Conservation (phyloP, 345 rosid genomes). For the Barbarea vulgaris region DNA sequence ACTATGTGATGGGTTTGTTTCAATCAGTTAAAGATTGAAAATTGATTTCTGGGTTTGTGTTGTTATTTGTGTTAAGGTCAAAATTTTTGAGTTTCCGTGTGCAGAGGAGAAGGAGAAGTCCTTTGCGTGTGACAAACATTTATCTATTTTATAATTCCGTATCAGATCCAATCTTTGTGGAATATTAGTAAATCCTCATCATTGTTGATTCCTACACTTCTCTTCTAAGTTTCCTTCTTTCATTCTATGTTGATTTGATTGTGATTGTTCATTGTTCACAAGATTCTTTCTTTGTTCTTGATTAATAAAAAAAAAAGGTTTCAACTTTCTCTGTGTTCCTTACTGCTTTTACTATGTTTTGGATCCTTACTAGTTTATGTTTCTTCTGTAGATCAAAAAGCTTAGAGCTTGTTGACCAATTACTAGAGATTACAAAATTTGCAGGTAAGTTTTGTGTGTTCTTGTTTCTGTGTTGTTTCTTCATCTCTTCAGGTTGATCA, state of each 20-base stretch:
- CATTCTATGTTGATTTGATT: constrained; percentile 17
- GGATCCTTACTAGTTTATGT: constrained; percentile 19
- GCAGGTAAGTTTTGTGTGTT: background rate
- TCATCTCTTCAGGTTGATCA: constrained; percentile 35
- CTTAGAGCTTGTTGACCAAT: constrained; percentile 50
- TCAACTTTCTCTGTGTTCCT: background rate
- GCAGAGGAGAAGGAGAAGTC: constrained; percentile 37
- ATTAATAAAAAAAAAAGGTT: background rate
- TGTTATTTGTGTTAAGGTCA: constrained; percentile 31
- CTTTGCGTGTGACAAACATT: constrained; percentile 42
- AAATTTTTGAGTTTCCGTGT: constrained; percentile 38
- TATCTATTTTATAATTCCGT: constrained; percentile 26
- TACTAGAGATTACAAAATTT: constrained; percentile 38
- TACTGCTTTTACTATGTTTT: background rate
- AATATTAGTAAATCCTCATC: constrained; percentile 11
- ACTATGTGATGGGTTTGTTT: constrained; percentile 23
- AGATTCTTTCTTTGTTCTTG: constrained; percentile 24
- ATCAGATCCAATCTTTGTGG: constrained; percentile 34
- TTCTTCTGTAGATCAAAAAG: constrained; percentile 49
- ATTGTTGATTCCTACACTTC: constrained; percentile 31
- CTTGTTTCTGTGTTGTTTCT: constrained; percentile 28
- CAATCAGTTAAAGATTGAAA: constrained; percentile 6
- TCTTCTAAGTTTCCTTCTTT: constrained; percentile 32
- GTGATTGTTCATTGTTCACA: constrained; percentile 10
- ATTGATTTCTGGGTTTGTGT: constrained; percentile 29